phyloP scores from a whole-genome alignment of 2,329 filamentous ascomycete genomes.

The Trichoderma sp. region DNA sequence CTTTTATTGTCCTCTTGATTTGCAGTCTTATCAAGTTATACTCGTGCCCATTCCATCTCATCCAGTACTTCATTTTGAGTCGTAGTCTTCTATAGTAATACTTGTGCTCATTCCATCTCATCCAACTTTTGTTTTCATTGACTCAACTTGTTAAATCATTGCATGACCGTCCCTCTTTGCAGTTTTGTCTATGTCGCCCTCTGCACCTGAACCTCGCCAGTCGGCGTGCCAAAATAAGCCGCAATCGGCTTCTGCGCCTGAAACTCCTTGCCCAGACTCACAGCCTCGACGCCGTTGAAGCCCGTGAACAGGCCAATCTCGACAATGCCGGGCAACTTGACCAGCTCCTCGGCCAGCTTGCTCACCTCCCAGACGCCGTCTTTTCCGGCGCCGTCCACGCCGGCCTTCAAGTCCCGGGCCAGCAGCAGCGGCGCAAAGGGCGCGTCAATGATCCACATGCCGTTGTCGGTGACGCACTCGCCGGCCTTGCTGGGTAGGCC shows the following conservation, averaged over 20 bases:
- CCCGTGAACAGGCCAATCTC: constrained; percentile 93
- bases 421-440: constrained; percentile 78
- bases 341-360: constrained; percentile 72
- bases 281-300: constrained; percentile 71
- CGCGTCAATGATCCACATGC: constrained; percentile 85
- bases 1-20: not conserved
- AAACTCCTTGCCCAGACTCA: constrained; percentile 54
- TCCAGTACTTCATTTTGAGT: not conserved
- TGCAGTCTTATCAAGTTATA: not conserved
- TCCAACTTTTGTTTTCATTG: not conserved
- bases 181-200: constrained; percentile 4
- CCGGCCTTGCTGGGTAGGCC: constrained; percentile 78
- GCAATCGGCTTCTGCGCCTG: constrained; percentile 90
- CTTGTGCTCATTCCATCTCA: not conserved
- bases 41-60: too few species aligned
- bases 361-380: constrained; percentile 78
- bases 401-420: constrained; percentile 52
- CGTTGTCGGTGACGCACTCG: constrained; percentile 66
- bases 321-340: constrained; percentile 81
- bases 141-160: not conserved
- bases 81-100: not conserved
- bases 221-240: constrained; percentile 91
- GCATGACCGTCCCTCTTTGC: not conserved
- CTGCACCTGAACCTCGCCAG: constrained; percentile 61
- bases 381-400: constrained; percentile 55